Evolutionary conservation across 306 rosid species (phyloP).

Genomic region (Clitoria ternatea): DNA sequence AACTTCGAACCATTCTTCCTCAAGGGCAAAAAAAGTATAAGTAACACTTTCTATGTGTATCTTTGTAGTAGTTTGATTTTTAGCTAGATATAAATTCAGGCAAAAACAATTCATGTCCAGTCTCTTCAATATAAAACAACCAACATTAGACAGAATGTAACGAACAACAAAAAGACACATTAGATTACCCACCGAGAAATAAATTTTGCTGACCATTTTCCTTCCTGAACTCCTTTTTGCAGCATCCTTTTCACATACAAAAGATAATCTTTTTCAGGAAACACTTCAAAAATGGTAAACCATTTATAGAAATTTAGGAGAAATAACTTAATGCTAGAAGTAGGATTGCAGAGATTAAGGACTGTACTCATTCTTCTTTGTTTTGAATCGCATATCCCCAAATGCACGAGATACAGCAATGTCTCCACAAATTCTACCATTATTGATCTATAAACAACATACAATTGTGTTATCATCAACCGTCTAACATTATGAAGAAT

Average conservation of each 20-base stretch:
- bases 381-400: constrained; percentile 90
- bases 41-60: not conserved
- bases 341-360: constrained; percentile 28
- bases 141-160: not conserved
- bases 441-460: constrained; percentile 53
- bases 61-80: not conserved
- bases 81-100: not conserved
- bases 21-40: not conserved
- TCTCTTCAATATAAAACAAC: not conserved
- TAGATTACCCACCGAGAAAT: constrained; percentile 75
- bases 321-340: constrained; percentile 17
- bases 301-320: constrained; percentile 5
- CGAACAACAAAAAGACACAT: constrained; percentile 14
- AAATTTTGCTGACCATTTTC: constrained; percentile 91
- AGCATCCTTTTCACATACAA: constrained; percentile 68
- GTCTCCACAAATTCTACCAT: constrained; percentile 97
- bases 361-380: constrained; percentile 83
- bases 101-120: not conserved
- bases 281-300: not conserved
- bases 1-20: not conserved
- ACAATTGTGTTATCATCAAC: constrained; percentile 24
- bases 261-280: constrained; percentile 40
- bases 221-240: constrained; percentile 74
- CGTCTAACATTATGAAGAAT: too few species aligned
- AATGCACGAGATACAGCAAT: constrained; percentile 97